A percentile compares a stretch with the other conserved stretches of the same genome.
phyloP scores from a whole-genome alignment of 2,329 filamentous ascomycete genomes.

The Aspergillus aculeatinus region DNA sequence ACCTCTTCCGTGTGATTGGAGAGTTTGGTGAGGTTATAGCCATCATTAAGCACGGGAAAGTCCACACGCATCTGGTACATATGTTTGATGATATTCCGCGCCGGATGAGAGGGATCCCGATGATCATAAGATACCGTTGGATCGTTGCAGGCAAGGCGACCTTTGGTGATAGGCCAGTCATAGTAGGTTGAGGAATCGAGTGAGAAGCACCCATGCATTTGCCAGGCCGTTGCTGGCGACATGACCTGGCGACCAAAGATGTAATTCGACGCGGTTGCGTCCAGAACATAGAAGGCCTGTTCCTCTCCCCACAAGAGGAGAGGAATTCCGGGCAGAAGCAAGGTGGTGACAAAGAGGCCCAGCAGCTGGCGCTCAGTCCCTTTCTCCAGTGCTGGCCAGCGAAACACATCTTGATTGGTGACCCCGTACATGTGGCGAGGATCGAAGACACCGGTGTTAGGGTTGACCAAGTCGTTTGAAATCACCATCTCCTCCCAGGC shows the following conservation, averaged over 20 bases:
- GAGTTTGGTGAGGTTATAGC: slow-evolving; percentile 54
- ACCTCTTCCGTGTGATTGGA: slow-evolving; percentile 55
- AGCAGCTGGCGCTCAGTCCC: slow-evolving; percentile 58
- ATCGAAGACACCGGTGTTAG: slow-evolving; percentile 56
- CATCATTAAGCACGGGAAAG: slow-evolving; percentile 61
- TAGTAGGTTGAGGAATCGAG: slow-evolving; percentile 57
- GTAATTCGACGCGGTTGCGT: slow-evolving; percentile 63
- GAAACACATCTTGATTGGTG: slow-evolving; percentile 64
- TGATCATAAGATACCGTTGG: slow-evolving; percentile 58
- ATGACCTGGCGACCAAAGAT: slow-evolving; percentile 63
- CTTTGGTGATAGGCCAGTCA: slow-evolving; percentile 56
- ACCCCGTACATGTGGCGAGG: slow-evolving; percentile 63
- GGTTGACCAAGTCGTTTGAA: slow-evolving; percentile 60
- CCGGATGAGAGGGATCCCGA: slow-evolving; percentile 59
- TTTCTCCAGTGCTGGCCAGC: slow-evolving; percentile 59
- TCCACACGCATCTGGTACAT: slow-evolving; percentile 59
- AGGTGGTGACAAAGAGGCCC: slow-evolving; percentile 57
- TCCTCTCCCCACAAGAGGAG: slow-evolving; percentile 65
- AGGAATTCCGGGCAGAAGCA: slow-evolving; percentile 60
- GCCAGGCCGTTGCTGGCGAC: slow-evolving; percentile 60
- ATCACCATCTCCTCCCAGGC: slow-evolving; percentile 56
- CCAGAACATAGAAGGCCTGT: slow-evolving; percentile 62
- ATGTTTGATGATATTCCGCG: slow-evolving; percentile 59
- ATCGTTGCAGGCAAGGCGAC: slow-evolving; percentile 56
- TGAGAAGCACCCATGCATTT: slow-evolving; percentile 62